Base-by-base conservation (phyloP, 805 yeast genomes). In the Starmerella apicola region DNA sequence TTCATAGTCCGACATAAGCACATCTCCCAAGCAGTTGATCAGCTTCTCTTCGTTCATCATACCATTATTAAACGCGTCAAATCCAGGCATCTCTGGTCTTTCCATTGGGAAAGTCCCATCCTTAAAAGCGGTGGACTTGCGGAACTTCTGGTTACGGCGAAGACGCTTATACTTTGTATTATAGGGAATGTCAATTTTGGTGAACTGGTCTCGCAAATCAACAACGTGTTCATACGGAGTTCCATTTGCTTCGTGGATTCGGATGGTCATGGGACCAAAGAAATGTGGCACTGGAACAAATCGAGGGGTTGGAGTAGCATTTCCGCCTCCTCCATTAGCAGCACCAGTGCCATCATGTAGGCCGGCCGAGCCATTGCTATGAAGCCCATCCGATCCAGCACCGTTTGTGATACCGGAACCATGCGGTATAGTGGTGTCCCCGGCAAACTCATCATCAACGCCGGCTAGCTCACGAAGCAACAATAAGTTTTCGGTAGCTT, bases 151-250 rank as follows among this genome's bases (percentile, higher is more conserved):
- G 41, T 70, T 72, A 49, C 82, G 75, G 53, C 79, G 82, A 42
- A 81, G 61, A 46, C 94, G 74, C 60, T 84, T 82, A 57, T 83
- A 84, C 58, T 85, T 88, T 4, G 97, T 84, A 59, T 91, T 91
- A 61, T 91, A 91, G 55, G 84, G 97, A 35, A 91, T 84, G 54
- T 91, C 98, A 33, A 91, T 65, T 54, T 82, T 84, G 0, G 94
- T 82, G 49, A 77, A 75, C 1, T 76, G 72, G 32, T 88, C 96
- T 51, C 84, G 82, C 38, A 91, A 64, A 49, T 84, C 93, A 18
- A 91, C 95, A 35, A 91, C 88, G 57, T 91, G 99, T 54, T 91
- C 99, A 55, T 91, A 91, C 0, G 99, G 98, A 0, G 97, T 84
- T 7, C 98, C 98, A 59, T 91, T 97, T 0, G 95, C 93, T 55